Evolutionary conservation across 1,139 yeast genomes (phyloP).

Genomic region (Lodderomyces margitis): DNA sequence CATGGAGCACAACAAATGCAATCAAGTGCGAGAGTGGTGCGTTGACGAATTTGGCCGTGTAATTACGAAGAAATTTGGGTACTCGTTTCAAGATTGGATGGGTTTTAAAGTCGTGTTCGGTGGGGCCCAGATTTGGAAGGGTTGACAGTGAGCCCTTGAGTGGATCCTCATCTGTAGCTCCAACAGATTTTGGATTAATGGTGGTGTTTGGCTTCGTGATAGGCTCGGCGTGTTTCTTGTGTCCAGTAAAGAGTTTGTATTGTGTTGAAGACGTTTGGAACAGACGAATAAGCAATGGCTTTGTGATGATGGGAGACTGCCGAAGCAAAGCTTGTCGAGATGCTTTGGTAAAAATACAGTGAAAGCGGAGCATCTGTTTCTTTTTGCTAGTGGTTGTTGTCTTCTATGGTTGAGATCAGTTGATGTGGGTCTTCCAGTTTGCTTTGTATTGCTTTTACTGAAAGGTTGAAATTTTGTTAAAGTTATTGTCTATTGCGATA

Average conservation of each 20-base stretch:
- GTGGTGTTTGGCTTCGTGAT: neutral
- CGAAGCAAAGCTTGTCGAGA: neutral
- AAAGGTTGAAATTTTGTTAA: too few relatives aligned
- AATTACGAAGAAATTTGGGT: slow-evolving; percentile 51
- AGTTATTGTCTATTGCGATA: too few relatives aligned
- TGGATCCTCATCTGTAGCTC: neutral
- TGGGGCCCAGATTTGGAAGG: slow-evolving; percentile 5
- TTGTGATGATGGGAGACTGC: neutral
- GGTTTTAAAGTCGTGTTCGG: slow-evolving; percentile 10
- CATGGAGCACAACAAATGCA: slow-evolving; percentile 79
- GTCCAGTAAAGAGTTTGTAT: slow-evolving; percentile 4
- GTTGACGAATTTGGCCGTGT: slow-evolving; percentile 46
- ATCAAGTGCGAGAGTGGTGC: slow-evolving; percentile 74
- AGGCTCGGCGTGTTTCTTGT: neutral
- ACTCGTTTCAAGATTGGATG: slow-evolving; percentile 39
- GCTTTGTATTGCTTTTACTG: neutral
- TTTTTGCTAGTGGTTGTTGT: too few relatives aligned
- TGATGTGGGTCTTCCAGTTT: neutral
- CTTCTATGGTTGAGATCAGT: too few relatives aligned
- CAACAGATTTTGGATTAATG: neutral
- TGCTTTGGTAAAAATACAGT: neutral
- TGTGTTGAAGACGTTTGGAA: neutral
- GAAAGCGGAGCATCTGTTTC: neutral
- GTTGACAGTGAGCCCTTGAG: neutral
- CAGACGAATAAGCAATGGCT: slow-evolving; percentile 1